Percentiles rank a stretch among this genome's conserved stretches.
These are phyloP conservation scores for Podospora pseudocomata DNA, from an alignment of 495 filamentous ascomycete species.

Conservation along the genomic window DNA sequence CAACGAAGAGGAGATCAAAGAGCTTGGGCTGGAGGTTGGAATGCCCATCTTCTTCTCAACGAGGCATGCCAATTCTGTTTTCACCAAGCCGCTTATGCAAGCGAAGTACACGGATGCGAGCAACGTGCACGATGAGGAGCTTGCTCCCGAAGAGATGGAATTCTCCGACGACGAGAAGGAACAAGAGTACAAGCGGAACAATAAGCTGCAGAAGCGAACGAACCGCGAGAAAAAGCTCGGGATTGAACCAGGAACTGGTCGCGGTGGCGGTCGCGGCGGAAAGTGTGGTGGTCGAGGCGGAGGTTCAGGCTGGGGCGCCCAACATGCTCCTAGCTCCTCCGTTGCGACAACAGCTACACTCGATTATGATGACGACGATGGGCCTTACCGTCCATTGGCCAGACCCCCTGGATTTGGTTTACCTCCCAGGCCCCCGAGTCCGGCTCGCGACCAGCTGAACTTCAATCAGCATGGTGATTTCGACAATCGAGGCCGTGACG, in stretches of 20 bases:
- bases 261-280: constrained; percentile 31
- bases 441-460: constrained; percentile 25
- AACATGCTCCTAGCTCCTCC: constrained; percentile 34
- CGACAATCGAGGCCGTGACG: background rate
- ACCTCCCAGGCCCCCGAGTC: constrained; percentile 39
- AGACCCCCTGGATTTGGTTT: constrained; percentile 56
- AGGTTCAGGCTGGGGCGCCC: constrained; percentile 22
- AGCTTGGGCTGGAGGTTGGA: constrained; percentile 60
- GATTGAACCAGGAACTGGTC: constrained; percentile 14
- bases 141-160: constrained; percentile 79
- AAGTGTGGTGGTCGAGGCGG: constrained; percentile 10
- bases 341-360: constrained; percentile 23
- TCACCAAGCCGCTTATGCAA: constrained; percentile 72
- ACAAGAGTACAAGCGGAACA: constrained; percentile 65
- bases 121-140: constrained; percentile 89
- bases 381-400: constrained; percentile 63
- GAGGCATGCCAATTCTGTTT: constrained; percentile 70
- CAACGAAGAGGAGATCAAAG: constrained; percentile 59
- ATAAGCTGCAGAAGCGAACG: constrained; percentile 58
- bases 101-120: constrained; percentile 87
- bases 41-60: constrained; percentile 73
- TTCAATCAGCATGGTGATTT: background rate
- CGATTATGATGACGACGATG: constrained; percentile 60
- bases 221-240: background rate
- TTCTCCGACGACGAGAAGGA: constrained; percentile 97